phyloP scores from a whole-genome alignment of 73 alveolate species.

The Blepharisma japonicum region DNA sequence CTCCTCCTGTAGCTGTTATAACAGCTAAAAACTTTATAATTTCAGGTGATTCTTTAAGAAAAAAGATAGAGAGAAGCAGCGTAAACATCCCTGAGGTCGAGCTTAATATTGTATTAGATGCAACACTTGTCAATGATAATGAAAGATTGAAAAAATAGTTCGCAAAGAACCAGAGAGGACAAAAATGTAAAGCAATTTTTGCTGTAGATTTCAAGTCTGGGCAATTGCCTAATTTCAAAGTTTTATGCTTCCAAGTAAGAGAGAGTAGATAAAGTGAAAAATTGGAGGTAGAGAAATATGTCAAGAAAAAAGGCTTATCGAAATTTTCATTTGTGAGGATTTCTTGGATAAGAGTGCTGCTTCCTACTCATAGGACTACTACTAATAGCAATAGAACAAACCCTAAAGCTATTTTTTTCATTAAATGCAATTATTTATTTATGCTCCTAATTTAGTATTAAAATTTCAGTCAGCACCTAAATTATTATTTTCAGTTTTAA shows the following conservation, averaged over 20 bases:
- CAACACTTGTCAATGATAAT: constrained; percentile 35
- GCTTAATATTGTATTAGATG: constrained; percentile 44
- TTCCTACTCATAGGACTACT: constrained; percentile 42
- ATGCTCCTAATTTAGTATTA: too few relatives aligned
- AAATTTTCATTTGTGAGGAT: constrained; percentile 30
- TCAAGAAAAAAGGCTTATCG: constrained; percentile 48
- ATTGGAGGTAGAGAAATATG: constrained; percentile 40
- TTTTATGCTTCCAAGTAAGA: not conserved
- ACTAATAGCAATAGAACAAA: constrained; percentile 38
- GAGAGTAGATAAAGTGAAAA: constrained; percentile 34
- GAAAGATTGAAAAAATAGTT: constrained; percentile 49
- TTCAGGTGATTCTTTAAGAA: constrained; percentile 33
- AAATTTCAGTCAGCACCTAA: too few relatives aligned
- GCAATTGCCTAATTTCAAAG: not conserved
- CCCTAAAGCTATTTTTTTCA: constrained; percentile 32
- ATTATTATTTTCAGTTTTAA: too few relatives aligned
- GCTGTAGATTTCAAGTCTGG: constrained; percentile 24
- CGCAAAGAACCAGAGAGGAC: constrained; percentile 54
- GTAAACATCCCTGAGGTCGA: constrained; percentile 52
- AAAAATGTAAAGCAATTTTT: constrained; percentile 30
- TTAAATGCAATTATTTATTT: not conserved
- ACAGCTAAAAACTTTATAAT: constrained; percentile 38
- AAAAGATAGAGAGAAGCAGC: constrained; percentile 32
- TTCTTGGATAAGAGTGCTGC: constrained; percentile 32
- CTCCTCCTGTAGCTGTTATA: constrained; percentile 48